These are phyloP conservation scores for Fusarium virguliforme DNA, from an alignment of 2,329 filamentous ascomycete species.

Conservation along the genomic window DNA sequence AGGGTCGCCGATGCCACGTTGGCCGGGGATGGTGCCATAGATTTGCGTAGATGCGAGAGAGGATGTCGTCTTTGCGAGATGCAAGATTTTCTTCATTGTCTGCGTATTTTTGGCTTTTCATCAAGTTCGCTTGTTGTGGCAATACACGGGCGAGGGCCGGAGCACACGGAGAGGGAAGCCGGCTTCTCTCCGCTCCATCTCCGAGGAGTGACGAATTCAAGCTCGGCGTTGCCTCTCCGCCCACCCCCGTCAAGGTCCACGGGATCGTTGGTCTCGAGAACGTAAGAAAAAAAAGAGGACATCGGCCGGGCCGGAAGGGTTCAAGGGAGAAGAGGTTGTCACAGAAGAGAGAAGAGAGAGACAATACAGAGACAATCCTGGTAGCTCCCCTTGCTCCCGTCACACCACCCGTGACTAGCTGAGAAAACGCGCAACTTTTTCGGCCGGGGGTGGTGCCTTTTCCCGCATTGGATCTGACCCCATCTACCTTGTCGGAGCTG, in stretches of 20 bases:
- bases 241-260: slow-evolving; percentile 18
- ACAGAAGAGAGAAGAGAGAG: background rate
- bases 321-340: background rate
- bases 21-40: slow-evolving; percentile 30
- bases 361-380: background rate
- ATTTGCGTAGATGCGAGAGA: slow-evolving; percentile 21
- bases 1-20: slow-evolving; percentile 19
- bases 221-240: slow-evolving; percentile 42
- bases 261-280: slow-evolving; percentile 28
- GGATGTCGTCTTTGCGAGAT: background rate
- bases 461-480: slow-evolving; percentile 16
- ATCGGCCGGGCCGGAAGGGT: slow-evolving; percentile 15
- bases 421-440: slow-evolving; percentile 38
- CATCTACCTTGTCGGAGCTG: slow-evolving; percentile 24
- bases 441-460: slow-evolving; percentile 13
- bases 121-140: slow-evolving; percentile 10
- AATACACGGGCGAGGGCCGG: slow-evolving; percentile 30
- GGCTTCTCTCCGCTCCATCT: slow-evolving; percentile 41
- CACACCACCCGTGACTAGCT: slow-evolving; percentile 45
- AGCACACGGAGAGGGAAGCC: slow-evolving; percentile 36
- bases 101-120: background rate
- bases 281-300: background rate
- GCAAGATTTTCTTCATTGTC: background rate
- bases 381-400: slow-evolving; percentile 21
- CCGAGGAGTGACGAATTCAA: slow-evolving; percentile 21